Percentiles rank a stretch among this genome's conserved stretches.
These are phyloP conservation scores for Cyclotella choctawhatcheeana DNA, from an alignment of 108 stramenopile genomes.

Conservation along the genomic window DNA sequence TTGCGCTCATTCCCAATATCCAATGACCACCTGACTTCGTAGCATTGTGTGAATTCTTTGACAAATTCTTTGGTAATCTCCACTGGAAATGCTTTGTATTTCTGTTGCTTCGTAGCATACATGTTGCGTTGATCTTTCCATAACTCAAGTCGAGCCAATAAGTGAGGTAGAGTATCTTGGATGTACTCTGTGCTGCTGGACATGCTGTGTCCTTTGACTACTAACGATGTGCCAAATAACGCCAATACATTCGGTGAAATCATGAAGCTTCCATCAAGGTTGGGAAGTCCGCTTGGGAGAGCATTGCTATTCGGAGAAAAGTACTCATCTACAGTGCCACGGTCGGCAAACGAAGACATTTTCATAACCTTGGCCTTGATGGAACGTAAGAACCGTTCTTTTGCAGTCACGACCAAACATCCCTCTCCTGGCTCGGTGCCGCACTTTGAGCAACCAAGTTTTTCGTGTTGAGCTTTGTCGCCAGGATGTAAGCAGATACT, in stretches of 20 bases:
- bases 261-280: slow-evolving; percentile 18
- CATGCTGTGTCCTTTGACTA: slow-evolving; percentile 65
- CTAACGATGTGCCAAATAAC: slow-evolving; percentile 47
- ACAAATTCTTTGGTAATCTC: slow-evolving; percentile 51
- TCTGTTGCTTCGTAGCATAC: slow-evolving; percentile 28
- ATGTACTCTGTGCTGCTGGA: slow-evolving; percentile 63
- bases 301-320: slow-evolving; percentile 70
- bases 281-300: slow-evolving; percentile 48
- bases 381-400: slow-evolving; percentile 59
- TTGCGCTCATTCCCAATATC: slow-evolving; percentile 37
- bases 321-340: slow-evolving; percentile 57
- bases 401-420: slow-evolving; percentile 57
- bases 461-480: slow-evolving; percentile 62
- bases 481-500: slow-evolving; percentile 73
- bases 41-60: slow-evolving; percentile 49
- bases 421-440: slow-evolving; percentile 79
- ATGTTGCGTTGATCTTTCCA: slow-evolving; percentile 43
- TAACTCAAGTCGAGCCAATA: slow-evolving; percentile 66
- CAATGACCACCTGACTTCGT: slow-evolving; percentile 66
- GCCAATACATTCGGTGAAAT: slow-evolving; percentile 41
- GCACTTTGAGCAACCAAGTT: slow-evolving; percentile 75
- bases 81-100: slow-evolving; percentile 56
- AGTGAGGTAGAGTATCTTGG: slow-evolving; percentile 47
- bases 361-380: slow-evolving; percentile 66
- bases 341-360: slow-evolving; percentile 57